Percentiles rank a stretch among this genome's conserved stretches.
Conservation (phyloP, 139 green algal genomes). For the Picochlorum sp. region DNA sequence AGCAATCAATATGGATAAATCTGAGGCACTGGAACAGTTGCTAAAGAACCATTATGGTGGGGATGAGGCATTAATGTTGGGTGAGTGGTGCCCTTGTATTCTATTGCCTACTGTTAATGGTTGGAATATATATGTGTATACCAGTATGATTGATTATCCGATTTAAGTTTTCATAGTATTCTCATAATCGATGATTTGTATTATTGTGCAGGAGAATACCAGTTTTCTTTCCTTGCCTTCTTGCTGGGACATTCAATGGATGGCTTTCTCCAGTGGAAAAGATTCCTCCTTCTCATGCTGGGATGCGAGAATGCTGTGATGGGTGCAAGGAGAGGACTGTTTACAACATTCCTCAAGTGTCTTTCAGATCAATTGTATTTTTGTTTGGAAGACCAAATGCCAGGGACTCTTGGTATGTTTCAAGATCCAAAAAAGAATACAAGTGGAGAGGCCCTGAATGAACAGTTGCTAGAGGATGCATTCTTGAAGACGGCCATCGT, state of each 20-base stretch:
- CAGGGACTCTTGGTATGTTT: no score
- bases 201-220: no score
- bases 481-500: conserved; percentile 31
- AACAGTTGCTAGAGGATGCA: conserved; percentile 37
- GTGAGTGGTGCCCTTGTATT: no score
- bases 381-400: background rate
- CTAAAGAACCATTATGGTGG: conserved; percentile 10
- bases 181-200: conserved; percentile 14
- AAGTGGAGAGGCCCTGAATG: background rate
- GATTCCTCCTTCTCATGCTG: conserved; percentile 54
- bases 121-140: conserved; percentile 5
- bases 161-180: no score
- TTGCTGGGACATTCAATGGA: conserved; percentile 64
- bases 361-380: background rate
- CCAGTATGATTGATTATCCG: background rate
- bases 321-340: conserved; percentile 16
- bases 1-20: conserved; percentile 68
- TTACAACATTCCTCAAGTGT: conserved; percentile 3
- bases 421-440: no score
- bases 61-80: conserved; percentile 33
- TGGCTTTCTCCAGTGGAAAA: conserved; percentile 65
- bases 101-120: background rate
- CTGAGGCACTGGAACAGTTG: conserved; percentile 28
- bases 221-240: conserved; percentile 77
- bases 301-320: conserved; percentile 38